These are phyloP conservation scores for Bryoerythrophyllum caledonicum DNA, from an alignment of 225 moss, liverwort and hornwort species.

Conservation along the genomic window DNA sequence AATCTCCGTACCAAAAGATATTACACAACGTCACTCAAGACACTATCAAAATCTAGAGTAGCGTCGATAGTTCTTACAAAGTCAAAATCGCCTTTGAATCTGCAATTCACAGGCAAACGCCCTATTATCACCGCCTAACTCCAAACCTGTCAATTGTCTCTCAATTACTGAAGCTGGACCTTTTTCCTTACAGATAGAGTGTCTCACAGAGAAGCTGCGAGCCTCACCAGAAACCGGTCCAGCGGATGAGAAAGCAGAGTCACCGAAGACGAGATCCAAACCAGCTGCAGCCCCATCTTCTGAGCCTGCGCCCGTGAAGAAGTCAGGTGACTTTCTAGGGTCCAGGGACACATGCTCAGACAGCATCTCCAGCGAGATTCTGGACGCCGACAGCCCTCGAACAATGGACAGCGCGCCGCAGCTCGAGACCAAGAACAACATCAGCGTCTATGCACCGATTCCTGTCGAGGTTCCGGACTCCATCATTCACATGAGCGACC, in stretches of 20 bases:
- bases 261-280: background rate
- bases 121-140: no score
- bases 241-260: background rate
- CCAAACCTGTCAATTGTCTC: background rate
- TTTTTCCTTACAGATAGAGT: constrained; percentile 21
- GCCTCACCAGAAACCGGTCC: constrained; percentile 7
- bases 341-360: constrained; percentile 65
- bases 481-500: constrained; percentile 57
- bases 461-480: constrained; percentile 29
- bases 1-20: no score
- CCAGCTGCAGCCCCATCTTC: background rate
- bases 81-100: no score
- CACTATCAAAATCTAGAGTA: no score
- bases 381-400: constrained; percentile 77
- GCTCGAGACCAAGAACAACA: constrained; percentile 34
- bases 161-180: background rate
- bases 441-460: background rate
- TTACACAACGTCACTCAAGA: no score
- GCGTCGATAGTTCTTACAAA: no score
- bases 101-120: no score
- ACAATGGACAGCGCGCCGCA: constrained; percentile 65
- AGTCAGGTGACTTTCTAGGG: background rate
- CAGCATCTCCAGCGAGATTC: constrained; percentile 74
- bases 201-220: constrained; percentile 21
- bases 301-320: constrained; percentile 21